Percentiles rank a stretch among this genome's conserved stretches.
Evolutionary conservation across 2,329 filamentous ascomycete genomes (phyloP).

Genomic region (Botrytis tulipae): DNA sequence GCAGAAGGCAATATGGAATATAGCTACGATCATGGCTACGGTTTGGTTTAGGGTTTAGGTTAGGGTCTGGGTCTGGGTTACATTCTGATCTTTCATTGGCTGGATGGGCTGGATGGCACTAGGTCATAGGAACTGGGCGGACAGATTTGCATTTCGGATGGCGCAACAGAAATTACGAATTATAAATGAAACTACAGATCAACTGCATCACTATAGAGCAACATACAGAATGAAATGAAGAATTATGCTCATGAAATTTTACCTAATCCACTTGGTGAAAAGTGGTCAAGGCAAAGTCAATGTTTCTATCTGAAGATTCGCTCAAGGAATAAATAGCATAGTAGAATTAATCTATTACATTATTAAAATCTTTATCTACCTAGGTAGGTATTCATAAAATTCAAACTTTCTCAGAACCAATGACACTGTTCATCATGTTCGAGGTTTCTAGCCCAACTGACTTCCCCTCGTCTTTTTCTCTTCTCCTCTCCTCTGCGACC

Average conservation of each 20-base stretch:
- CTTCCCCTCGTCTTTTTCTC: neutral
- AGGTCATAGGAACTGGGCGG: neutral
- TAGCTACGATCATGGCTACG: neutral
- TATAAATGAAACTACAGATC: neutral
- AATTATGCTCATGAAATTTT: neutral
- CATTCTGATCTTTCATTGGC: neutral
- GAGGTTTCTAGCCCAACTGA: neutral
- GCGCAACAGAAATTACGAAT: neutral
- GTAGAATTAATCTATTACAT: neutral
- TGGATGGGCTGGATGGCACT: neutral
- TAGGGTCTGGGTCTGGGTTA: neutral
- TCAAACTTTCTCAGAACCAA: slow-evolving; percentile 3
- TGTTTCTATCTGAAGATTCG: neutral
- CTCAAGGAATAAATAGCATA: neutral
- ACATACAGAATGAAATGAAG: neutral
- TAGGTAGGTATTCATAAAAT: neutral
- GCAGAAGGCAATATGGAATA: neutral
- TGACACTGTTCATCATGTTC: neutral
- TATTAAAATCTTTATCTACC: neutral
- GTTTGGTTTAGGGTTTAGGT: neutral
- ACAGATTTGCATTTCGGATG: neutral
- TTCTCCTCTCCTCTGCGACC: slow-evolving; percentile 9
- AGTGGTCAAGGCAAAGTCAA: neutral
- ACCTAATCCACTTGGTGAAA: neutral
- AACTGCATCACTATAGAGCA: neutral